Evolutionary conservation across 1,139 yeast species (phyloP).

Genomic region (Arxiozyma heterogenica): DNA sequence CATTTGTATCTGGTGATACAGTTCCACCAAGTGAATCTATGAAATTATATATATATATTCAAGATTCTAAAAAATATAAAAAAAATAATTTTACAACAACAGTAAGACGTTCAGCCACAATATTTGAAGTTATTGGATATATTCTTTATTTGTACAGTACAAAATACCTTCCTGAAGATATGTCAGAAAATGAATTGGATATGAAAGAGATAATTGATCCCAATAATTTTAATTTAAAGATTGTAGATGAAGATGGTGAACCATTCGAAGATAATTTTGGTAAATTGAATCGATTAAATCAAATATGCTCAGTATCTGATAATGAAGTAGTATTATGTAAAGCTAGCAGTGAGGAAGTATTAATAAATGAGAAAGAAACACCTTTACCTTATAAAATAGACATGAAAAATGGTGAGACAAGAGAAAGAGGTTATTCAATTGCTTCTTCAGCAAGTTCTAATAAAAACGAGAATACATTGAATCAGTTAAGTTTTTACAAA

Average conservation of each 20-base stretch:
- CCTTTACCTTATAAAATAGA: constrained; percentile 45
- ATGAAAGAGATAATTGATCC: constrained; percentile 36
- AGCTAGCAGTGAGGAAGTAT: constrained; percentile 34
- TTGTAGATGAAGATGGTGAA: constrained; percentile 75
- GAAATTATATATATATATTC: constrained; percentile 32
- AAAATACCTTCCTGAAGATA: constrained; percentile 16
- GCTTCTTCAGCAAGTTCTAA: constrained; percentile 2
- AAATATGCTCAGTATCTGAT: constrained; percentile 53
- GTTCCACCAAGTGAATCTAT: constrained; percentile 29
- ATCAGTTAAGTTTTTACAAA: constrained; percentile 32
- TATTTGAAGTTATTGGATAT: constrained; percentile 59
- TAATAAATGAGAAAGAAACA: constrained; percentile 35
- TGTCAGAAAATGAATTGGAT: constrained; percentile 16
- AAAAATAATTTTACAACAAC: constrained; percentile 29
- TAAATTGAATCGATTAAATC: constrained; percentile 47
- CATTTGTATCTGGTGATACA: constrained; percentile 40
- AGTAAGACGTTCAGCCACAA: constrained; percentile 40
- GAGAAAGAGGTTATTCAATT: constrained; percentile 1
- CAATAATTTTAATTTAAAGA: constrained; percentile 56
- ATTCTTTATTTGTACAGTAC: constrained; percentile 35
- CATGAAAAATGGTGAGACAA: constrained; percentile 11
- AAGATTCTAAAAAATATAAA: constrained; percentile 24
- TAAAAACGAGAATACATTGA: constrained; percentile 14
- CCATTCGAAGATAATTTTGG: constrained; percentile 70
- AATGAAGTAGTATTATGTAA: constrained; percentile 54